Evolutionary conservation across 2,329 filamentous ascomycete species (phyloP).

Genomic region (Pestalotiopsis sp.): DNA sequence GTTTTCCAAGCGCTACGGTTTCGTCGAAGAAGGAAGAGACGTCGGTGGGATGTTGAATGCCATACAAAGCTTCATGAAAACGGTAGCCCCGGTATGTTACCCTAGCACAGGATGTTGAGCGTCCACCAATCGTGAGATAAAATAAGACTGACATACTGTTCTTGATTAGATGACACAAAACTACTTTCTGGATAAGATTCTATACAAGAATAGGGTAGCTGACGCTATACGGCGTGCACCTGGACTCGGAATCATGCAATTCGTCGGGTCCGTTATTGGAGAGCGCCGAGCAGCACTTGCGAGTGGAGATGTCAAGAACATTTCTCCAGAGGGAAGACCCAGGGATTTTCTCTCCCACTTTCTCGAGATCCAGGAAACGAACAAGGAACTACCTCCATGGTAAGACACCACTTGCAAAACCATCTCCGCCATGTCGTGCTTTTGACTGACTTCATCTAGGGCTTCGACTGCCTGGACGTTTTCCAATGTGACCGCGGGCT

Average conservation of each 20-base stretch:
- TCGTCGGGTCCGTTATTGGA: constrained; percentile 10
- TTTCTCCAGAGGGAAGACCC: constrained; percentile 13
- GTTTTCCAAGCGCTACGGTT: constrained; percentile 32
- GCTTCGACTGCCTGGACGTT: constrained; percentile 31
- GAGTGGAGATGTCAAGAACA: constrained; percentile 11
- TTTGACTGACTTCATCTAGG: constrained; percentile 19
- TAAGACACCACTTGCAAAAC: constrained; percentile 7
- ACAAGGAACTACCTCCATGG: constrained; percentile 22
- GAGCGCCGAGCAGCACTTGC: constrained; percentile 11
- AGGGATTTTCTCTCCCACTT: constrained; percentile 4
- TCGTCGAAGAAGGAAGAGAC: constrained; percentile 31
- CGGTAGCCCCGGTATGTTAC: constrained; percentile 23
- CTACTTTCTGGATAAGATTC: constrained; percentile 28
- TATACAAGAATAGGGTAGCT: constrained; percentile 23
- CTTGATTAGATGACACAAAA: constrained; percentile 29
- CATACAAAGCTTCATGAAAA: constrained; percentile 26
- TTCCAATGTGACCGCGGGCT: constrained; percentile 30
- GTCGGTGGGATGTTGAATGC: constrained; percentile 26
- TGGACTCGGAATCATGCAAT: constrained; percentile 13
- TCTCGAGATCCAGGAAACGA: constrained; percentile 21
- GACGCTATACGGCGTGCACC: constrained; percentile 12
- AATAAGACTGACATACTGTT: background rate
- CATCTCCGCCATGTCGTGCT: background rate
- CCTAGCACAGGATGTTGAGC: background rate
- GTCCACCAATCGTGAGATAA: background rate